Conservation (phyloP, 306 rosid species). For the Delonix regia region DNA sequence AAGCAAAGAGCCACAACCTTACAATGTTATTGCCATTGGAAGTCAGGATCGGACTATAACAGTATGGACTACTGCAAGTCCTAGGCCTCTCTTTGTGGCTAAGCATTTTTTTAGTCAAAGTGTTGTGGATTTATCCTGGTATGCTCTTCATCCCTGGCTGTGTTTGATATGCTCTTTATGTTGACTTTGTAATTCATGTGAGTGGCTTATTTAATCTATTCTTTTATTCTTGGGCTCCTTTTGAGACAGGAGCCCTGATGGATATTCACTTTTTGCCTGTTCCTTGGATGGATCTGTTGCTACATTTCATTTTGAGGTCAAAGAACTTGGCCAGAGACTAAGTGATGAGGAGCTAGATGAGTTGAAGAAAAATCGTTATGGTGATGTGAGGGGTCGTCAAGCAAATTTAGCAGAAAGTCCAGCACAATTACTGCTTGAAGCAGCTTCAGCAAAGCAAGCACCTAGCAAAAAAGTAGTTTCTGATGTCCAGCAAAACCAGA, state of each 20-base stretch:
- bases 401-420: slow-evolving; percentile 93
- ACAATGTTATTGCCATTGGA: slow-evolving; percentile 96
- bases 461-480: slow-evolving; percentile 68
- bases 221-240: slow-evolving; percentile 30
- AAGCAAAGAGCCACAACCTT: slow-evolving; percentile 82
- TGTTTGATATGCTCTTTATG: slow-evolving; percentile 22
- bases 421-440: slow-evolving; percentile 95
- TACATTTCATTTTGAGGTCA: slow-evolving; percentile 84
- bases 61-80: slow-evolving; percentile 98
- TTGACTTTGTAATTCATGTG: slow-evolving; percentile 3
- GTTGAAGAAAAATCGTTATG: slow-evolving; percentile 87
- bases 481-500: slow-evolving; percentile 64
- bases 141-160: slow-evolving; percentile 34
- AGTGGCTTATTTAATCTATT: slow-evolving; percentile 1
- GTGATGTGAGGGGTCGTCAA: slow-evolving; percentile 86
- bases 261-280: slow-evolving; percentile 93
- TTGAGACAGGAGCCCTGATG: slow-evolving; percentile 95
- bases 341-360: slow-evolving; percentile 85
- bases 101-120: slow-evolving; percentile 96
- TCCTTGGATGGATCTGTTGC: slow-evolving; percentile 97
- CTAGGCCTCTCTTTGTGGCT: slow-evolving; percentile 98
- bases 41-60: slow-evolving; percentile 98
- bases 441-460: slow-evolving; percentile 76
- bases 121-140: slow-evolving; percentile 99
- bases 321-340: slow-evolving; percentile 88